These are phyloP conservation scores for Zymoseptoria passerinii DNA, from an alignment of 2,329 filamentous ascomycete genomes.

Conservation along the genomic window DNA sequence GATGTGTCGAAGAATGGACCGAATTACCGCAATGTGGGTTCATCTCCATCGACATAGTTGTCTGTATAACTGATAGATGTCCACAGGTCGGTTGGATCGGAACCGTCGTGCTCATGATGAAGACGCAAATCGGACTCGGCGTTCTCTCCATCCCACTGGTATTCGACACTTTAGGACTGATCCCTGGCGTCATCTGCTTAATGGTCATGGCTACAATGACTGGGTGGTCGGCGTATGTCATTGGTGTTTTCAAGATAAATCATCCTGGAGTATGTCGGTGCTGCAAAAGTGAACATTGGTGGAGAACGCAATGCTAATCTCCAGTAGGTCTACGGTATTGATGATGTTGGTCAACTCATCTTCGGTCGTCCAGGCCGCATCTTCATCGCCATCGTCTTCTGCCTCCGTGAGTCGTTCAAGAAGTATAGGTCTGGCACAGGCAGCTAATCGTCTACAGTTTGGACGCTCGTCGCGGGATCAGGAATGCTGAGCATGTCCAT, in stretches of 20 bases:
- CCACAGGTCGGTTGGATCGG: slow-evolving; percentile 35
- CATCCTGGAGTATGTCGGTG: slow-evolving; percentile 35
- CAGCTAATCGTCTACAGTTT: slow-evolving; percentile 5
- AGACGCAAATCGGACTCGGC: slow-evolving; percentile 37
- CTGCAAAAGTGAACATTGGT: neutral
- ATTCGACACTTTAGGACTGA: slow-evolving; percentile 39
- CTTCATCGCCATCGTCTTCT: slow-evolving; percentile 35
- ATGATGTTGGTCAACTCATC: slow-evolving; percentile 46
- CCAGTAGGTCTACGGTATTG: slow-evolving; percentile 44
- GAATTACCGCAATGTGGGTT: slow-evolving; percentile 21
- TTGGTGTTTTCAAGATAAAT: slow-evolving; percentile 44
- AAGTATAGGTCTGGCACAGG: neutral
- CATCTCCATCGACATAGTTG: neutral
- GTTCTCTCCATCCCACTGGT: slow-evolving; percentile 40
- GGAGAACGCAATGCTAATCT: neutral
- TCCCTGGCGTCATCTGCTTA: slow-evolving; percentile 41
- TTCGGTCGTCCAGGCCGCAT: slow-evolving; percentile 46
- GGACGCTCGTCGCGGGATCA: slow-evolving; percentile 27
- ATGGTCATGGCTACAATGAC: slow-evolving; percentile 35
- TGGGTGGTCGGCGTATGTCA: slow-evolving; percentile 41
- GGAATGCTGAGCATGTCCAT: slow-evolving; percentile 20
- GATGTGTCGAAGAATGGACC: slow-evolving; percentile 10
- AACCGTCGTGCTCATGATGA: slow-evolving; percentile 37
- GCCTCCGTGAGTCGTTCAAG: slow-evolving; percentile 27
- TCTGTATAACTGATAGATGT: neutral